A percentile compares a stretch with the other conserved stretches of the same genome.
Evolutionary conservation across 768 basidiomycete genomes (phyloP).

Genomic region (Phylloporus sp.): DNA sequence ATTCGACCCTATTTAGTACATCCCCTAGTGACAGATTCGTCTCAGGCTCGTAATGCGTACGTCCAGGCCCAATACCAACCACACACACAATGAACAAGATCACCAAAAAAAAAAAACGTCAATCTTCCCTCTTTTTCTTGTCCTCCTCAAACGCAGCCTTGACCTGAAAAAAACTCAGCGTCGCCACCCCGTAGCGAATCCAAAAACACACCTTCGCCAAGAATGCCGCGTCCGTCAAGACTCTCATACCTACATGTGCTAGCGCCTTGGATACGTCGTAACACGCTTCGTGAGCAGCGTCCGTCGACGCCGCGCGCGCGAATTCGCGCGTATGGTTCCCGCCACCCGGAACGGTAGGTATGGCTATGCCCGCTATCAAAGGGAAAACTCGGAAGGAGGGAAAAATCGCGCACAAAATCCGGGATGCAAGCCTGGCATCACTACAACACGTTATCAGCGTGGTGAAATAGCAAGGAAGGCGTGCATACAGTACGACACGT

Average conservation of each 20-base stretch:
- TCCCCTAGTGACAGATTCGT: no score
- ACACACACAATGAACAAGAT: no score
- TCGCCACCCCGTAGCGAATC: no score
- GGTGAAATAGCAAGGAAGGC: background rate
- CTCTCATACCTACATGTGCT: conserved; percentile 61
- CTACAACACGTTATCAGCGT: conserved; percentile 20
- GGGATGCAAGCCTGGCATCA: conserved; percentile 65
- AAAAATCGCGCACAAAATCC: conserved; percentile 38
- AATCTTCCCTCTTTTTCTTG: conserved; percentile 13
- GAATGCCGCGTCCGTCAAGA: conserved; percentile 61
- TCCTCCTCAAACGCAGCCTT: conserved; percentile 45
- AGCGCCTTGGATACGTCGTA: conserved; percentile 65
- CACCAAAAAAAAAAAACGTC: no score
- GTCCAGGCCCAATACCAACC: no score
- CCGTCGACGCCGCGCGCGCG: conserved; percentile 51
- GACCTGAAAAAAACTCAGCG: conserved; percentile 32
- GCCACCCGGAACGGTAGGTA: conserved; percentile 64
- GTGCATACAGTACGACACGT: conserved; percentile 61
- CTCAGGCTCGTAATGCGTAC: no score
- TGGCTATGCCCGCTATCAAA: conserved; percentile 39
- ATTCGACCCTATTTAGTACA: no score
- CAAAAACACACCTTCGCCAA: conserved; percentile 44
- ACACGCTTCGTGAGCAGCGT: conserved; percentile 58
- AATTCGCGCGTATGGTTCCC: conserved; percentile 75
- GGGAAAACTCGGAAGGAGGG: background rate